phyloP scores from a whole-genome alignment of 306 rosid genomes.

The Prinsepia uniflora region DNA sequence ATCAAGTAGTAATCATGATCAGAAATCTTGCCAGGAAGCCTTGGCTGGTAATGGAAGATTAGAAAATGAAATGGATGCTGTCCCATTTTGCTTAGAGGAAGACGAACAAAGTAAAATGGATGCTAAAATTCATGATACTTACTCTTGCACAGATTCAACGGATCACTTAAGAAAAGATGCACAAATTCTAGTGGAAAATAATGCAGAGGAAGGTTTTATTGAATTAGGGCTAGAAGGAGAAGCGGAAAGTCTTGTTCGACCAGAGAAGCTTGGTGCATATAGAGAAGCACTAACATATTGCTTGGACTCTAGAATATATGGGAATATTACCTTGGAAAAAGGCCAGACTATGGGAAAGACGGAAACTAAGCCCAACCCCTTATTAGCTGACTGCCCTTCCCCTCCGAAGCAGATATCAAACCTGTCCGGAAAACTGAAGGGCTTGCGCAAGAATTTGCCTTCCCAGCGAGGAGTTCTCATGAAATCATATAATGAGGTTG shows the following conservation, averaged over 20 bases:
- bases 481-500: slow-evolving; percentile 29
- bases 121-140: slow-evolving; percentile 20
- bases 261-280: slow-evolving; percentile 19
- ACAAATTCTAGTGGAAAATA: slow-evolving; percentile 17
- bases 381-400: slow-evolving; percentile 17
- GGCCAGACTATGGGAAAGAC: slow-evolving; percentile 21
- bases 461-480: slow-evolving; percentile 25
- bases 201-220: slow-evolving; percentile 10
- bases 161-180: slow-evolving; percentile 26
- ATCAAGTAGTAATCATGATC: slow-evolving; percentile 20
- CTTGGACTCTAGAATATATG: slow-evolving; percentile 19
- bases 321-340: slow-evolving; percentile 27
- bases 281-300: slow-evolving; percentile 22
- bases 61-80: slow-evolving; percentile 15
- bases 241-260: slow-evolving; percentile 22
- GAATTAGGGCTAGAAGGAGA: slow-evolving; percentile 17
- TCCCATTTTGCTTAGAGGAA: slow-evolving; percentile 17
- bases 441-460: slow-evolving; percentile 21
- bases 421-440: slow-evolving; percentile 30
- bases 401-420: slow-evolving; percentile 28
- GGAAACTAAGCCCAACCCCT: slow-evolving; percentile 19
- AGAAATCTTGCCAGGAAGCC: slow-evolving; percentile 16
- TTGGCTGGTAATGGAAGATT: slow-evolving; percentile 10
- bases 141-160: slow-evolving; percentile 17
- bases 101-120: slow-evolving; percentile 17